Evolutionary conservation across 2,329 filamentous ascomycete species (phyloP).

Genomic region (Amylocarpus encephaloides): DNA sequence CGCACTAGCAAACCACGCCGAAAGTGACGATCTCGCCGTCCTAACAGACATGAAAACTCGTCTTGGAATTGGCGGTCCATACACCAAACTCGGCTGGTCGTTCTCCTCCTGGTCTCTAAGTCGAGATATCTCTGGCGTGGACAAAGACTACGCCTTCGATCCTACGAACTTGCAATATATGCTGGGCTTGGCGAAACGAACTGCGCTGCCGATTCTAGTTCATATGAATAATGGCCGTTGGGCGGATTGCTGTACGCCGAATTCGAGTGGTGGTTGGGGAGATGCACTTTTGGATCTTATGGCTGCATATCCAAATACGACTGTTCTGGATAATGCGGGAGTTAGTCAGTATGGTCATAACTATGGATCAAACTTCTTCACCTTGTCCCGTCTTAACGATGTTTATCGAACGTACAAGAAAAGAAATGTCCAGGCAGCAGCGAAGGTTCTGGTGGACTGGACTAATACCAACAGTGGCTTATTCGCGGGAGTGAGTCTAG

Average conservation of each 20-base stretch:
- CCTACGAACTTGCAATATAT: conserved; percentile 16
- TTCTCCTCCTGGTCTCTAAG: conserved; percentile 18
- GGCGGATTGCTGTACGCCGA: conserved; percentile 17
- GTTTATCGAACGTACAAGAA: conserved; percentile 14
- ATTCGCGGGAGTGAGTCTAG: conserved; percentile 14
- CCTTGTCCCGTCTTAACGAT: conserved; percentile 10
- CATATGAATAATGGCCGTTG: conserved; percentile 19
- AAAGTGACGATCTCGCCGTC: conserved; percentile 9
- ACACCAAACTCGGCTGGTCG: conserved; percentile 16
- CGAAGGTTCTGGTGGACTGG: conserved; percentile 8
- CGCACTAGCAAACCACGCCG: conserved; percentile 9
- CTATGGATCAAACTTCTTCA: conserved; percentile 14
- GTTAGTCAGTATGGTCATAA: conserved; percentile 6
- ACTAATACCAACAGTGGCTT: conserved; percentile 4
- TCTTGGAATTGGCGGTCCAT: conserved; percentile 8
- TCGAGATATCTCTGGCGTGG: conserved; percentile 10
- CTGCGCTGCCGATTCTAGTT: conserved; percentile 10
- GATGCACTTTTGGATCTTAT: conserved; percentile 14
- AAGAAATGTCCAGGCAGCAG: conserved; percentile 13
- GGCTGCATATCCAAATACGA: conserved; percentile 12
- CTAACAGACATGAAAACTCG: conserved; percentile 10
- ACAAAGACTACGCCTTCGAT: conserved; percentile 13
- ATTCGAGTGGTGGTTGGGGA: conserved; percentile 13
- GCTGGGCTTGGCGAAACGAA: conserved; percentile 4
- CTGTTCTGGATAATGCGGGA: conserved; percentile 7